Evolutionary conservation across 768 basidiomycete species (phyloP), one percentile per base, ranked within the genome.

Genomic region (Kwoniella pini): DNA sequence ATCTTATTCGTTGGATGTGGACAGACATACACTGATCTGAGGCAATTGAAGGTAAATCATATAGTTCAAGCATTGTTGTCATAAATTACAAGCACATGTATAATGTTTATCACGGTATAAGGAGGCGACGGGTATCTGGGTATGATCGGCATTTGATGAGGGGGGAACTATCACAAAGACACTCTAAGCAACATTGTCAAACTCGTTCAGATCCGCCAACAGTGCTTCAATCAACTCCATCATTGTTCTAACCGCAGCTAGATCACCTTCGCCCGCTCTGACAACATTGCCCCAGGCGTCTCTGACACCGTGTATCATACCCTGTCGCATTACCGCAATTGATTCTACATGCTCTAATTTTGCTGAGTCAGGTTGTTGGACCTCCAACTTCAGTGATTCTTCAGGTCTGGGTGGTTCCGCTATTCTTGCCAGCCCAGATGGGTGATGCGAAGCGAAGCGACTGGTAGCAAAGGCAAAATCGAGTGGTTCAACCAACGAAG

Each of bases 1-100:
- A 97, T 99, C 80, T 83, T 97, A 22, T 99, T 99, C 77, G 92
- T 99, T 65, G 96, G 96, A 6, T 96, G 92, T 71, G 96, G 96
- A 36, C 93, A 98, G 88, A 99, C 96, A 0, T 99, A 98, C 79
- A 96, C 93, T 30, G 96, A 99, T 80, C 79, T 99, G 71, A 83
- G 92, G 51, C 92, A 95, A 75, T 77, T 99, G 65, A 83, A 89
- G 61, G 95, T 98, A 31, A 85, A 82, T 4, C 96, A 96, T 71
- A 93, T 99, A 60, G 95, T 98, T 13, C 85, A 91, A 68, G 94
- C 95, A 39, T 88, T 98, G 71, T 80, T 99, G 68, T 63, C 65
- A 49, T 69, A 54, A 49, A 36, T 19, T 43, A 42, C 28, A 26
- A 15, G 21, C 21, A 55, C 4, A 48, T 26, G 28, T 58, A 58